These are phyloP conservation scores for Cryphonectria nitschkei DNA, from an alignment of 2,329 filamentous ascomycete genomes.

Conservation along the genomic window DNA sequence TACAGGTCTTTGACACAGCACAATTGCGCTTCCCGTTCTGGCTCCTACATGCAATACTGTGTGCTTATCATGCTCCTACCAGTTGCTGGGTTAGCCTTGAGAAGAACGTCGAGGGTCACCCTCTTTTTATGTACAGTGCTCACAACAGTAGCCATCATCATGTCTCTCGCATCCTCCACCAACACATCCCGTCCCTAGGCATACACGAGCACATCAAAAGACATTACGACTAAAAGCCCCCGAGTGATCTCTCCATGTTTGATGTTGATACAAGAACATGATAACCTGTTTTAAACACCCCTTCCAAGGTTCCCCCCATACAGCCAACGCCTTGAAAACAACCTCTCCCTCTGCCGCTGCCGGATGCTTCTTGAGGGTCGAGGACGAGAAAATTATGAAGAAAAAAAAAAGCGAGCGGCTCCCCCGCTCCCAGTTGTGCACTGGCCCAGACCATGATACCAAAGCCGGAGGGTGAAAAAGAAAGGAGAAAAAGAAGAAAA, in stretches of 20 bases:
- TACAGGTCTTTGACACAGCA: neutral
- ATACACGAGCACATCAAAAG: neutral
- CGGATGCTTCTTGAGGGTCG: neutral
- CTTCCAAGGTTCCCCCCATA: neutral
- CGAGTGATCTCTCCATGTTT: neutral
- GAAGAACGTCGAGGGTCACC: neutral
- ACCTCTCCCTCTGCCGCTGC: conserved; percentile 3
- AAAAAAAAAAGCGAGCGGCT: neutral
- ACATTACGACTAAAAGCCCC: neutral
- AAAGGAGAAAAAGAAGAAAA: neutral
- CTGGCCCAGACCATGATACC: neutral
- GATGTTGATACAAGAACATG: neutral
- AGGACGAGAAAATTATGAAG: neutral
- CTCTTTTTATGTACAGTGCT: neutral
- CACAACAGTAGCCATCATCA: neutral
- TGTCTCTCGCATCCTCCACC: neutral
- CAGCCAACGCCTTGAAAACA: conserved; percentile 2
- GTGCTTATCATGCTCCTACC: neutral
- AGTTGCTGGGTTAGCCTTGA: neutral
- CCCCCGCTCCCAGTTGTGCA: neutral
- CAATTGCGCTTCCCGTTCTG: neutral
- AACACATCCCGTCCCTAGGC: neutral
- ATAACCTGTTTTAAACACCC: neutral
- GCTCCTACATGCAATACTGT: neutral
- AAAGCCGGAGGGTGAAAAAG: neutral